phyloP scores from a whole-genome alignment of 257 asterid genomes.

The Solanum sitiens region DNA sequence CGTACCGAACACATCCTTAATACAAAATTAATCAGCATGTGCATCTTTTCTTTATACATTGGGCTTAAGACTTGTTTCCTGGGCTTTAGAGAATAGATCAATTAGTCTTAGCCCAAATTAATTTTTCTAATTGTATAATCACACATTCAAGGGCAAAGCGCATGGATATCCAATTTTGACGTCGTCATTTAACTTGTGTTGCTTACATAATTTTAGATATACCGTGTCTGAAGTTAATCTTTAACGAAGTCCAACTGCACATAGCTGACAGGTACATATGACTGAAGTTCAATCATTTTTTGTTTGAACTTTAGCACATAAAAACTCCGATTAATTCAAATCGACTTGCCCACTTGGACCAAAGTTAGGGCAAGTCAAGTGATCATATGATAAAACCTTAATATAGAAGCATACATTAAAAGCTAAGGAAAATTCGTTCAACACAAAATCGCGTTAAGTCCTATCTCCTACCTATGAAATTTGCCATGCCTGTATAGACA shows the following conservation, averaged over 20 bases:
- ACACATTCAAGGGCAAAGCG: no score
- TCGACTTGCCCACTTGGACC: neutral
- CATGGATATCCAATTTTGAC: no score
- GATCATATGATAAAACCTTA: neutral
- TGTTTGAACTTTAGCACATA: neutral
- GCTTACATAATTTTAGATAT: no score
- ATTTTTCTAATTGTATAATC: neutral
- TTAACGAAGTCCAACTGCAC: neutral
- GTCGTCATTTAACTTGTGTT: no score
- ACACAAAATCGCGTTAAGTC: neutral
- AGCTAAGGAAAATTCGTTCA: neutral
- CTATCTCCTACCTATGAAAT: conserved; percentile 7
- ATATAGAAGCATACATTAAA: neutral
- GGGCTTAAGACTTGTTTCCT: neutral
- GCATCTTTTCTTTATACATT: no score
- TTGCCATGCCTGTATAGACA: conserved; percentile 15
- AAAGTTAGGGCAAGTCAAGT: neutral
- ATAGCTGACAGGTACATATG: neutral
- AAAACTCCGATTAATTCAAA: neutral
- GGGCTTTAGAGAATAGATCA: neutral
- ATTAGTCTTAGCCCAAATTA: neutral
- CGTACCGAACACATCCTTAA: no score
- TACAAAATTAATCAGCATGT: no score
- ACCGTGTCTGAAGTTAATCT: neutral
- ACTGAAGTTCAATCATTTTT: no score